Base-by-base conservation (phyloP, 2,329 filamentous ascomycete genomes). In the Rutstroemia sp. region DNA sequence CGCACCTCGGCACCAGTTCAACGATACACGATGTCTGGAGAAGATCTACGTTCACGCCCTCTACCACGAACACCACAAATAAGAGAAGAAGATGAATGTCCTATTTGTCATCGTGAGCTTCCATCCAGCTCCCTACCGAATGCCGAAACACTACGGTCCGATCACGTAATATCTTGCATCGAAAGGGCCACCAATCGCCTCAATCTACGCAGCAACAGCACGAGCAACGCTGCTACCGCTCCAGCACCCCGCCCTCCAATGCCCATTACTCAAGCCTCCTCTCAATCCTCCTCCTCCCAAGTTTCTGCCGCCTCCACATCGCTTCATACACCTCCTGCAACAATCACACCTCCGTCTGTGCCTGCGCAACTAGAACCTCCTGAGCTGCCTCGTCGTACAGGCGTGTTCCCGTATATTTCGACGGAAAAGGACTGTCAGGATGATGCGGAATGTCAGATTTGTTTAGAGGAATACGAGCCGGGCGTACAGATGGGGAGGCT, bases 31-130 rank as follows among this genome's bases (percentile, higher is more conserved):
- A 12, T 60, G 21, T 51, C 51, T 17, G 52, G 21, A n/a, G 52
- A 51, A 53, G 45, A 54, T 21, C 39, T 58, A 37, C 46, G 23
- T 41, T 25, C 25, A 16, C 55, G 61, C 16, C 58, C 61, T 19
- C 58, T 63, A 6, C 59, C 65, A 16, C 56, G 56, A 45, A 56
- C 60, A 23, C 63, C 57, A 1, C 80, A 78, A 56, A 76, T 80
- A 64, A 75, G 77, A 5, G 88, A 92, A 68, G 88, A 91, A 66
- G 88, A 92, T 67, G 86, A 89, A 64, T 92, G 88, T 60, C 88
- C 88, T 0, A 80, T 92, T 46, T 92, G 88, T 64, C 87, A 88
- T 65, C 72, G 76, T 39, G 86, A 90, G 70, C 76, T 91, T 3
- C 87, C 88, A 0, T 78, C 81, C 2, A 74, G 75, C 17, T 69